These are phyloP conservation scores for Neonothopanus nambi DNA, from an alignment of 1,284 basidiomycete species.

Conservation along the genomic window DNA sequence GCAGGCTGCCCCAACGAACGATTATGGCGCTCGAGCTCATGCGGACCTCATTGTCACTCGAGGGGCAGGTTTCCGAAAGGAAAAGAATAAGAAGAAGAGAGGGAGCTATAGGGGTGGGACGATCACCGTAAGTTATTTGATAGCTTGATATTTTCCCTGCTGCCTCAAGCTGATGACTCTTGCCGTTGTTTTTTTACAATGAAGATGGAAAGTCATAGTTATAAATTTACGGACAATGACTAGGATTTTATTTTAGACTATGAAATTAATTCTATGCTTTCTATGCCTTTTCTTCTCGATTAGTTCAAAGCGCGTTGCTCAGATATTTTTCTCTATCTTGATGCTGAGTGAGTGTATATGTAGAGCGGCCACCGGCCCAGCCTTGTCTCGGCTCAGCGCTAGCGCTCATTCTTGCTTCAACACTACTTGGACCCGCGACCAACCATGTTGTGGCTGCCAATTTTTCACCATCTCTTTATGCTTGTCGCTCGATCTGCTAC, in stretches of 20 bases:
- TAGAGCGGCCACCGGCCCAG: no score
- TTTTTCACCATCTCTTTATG: no score
- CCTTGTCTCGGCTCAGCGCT: no score
- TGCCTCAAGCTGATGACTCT: slow-evolving; percentile 11
- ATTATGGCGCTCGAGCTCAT: slow-evolving; percentile 88
- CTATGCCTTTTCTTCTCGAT: no score
- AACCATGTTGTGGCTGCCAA: no score
- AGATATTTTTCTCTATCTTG: no score
- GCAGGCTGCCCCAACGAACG: slow-evolving; percentile 65
- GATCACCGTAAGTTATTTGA: slow-evolving; percentile 75
- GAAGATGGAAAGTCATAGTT: slow-evolving; percentile 82
- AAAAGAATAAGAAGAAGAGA: slow-evolving; percentile 99
- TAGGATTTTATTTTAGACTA: background rate
- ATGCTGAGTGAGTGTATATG: no score
- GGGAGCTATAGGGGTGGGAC: slow-evolving; percentile 91
- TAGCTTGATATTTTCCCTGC: background rate
- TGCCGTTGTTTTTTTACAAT: slow-evolving; percentile 32
- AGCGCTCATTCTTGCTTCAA: no score
- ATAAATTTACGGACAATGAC: slow-evolving; percentile 66
- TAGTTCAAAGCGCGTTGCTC: no score
- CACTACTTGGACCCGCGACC: no score
- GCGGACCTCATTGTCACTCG: slow-evolving; percentile 91
- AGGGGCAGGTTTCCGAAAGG: slow-evolving; percentile 94
- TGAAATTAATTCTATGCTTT: background rate
- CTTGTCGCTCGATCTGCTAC: no score